phyloP scores from a whole-genome alignment of 192 early-diverging fungal genomes.

The Coemansia sp. region DNA sequence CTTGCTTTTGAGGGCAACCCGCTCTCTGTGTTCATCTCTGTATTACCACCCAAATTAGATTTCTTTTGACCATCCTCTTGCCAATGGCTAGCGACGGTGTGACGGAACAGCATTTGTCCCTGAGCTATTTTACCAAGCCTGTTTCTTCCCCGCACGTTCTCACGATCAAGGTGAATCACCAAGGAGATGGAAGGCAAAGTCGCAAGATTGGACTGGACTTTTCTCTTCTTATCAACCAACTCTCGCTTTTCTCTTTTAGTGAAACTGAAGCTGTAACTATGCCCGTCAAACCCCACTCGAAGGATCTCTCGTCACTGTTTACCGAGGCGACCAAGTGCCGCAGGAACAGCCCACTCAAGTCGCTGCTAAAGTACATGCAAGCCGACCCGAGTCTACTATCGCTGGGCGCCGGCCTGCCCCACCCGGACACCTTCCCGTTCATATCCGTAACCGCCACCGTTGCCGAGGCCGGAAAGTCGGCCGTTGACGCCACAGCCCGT shows the following conservation, averaged over 20 bases:
- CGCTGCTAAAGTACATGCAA: conserved; percentile 42
- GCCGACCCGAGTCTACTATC: conserved; percentile 59
- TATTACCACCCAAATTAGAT: neutral
- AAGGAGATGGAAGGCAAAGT: neutral
- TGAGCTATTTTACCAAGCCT: neutral
- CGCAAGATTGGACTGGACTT: neutral
- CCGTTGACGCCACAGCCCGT: conserved; percentile 55
- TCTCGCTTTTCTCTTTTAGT: neutral
- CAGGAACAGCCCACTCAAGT: conserved; percentile 50
- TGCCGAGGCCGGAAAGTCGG: conserved; percentile 59
- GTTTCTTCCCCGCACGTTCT: neutral
- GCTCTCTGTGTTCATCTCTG: neutral
- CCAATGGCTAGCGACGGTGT: neutral
- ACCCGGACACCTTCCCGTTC: conserved; percentile 66
- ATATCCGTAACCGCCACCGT: conserved; percentile 54
- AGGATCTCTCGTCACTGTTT: conserved; percentile 42
- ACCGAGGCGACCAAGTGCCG: conserved; percentile 36
- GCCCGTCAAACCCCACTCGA: conserved; percentile 26
- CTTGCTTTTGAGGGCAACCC: neutral
- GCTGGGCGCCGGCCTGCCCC: conserved; percentile 70
- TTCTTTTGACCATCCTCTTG: neutral
- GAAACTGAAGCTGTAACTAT: conserved; percentile 3
- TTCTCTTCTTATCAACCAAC: neutral
- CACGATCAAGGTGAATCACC: neutral
- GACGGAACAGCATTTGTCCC: neutral